Base-by-base conservation (phyloP, 78 protist genomes). In the Goniomonas avonlea region DNA sequence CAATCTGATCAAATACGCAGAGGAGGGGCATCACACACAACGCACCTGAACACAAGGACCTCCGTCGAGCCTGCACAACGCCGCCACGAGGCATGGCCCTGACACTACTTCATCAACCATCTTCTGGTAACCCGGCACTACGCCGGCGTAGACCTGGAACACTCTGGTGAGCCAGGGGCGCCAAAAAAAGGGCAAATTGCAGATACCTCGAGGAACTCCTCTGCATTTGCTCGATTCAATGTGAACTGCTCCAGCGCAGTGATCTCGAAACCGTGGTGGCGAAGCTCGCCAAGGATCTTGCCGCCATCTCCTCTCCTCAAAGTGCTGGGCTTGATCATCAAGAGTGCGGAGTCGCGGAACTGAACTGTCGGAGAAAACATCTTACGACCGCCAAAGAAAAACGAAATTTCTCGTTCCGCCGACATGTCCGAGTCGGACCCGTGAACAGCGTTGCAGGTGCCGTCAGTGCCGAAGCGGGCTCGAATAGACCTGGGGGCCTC, bases 121-220 rank as follows among this genome's bases (percentile, higher is more conserved):
- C 66, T 71, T 82, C 15, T 29, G 11, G 61, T 73, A 85, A 90
- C 43, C 7, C 15, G 71, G 71, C 47, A 63, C 47, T 5, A 63
- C 71, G 41, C 7, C 11, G 47, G 32, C 37, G 71, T 63, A 63
- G 71, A 63, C 71, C 11, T 7, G 65, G 34, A 58, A n/a, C 11
- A 58, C 37, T 15, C 17, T 8, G 11, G 8, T 18, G 65, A 21
- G 17, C n/a, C n/a, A n/a, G n/a, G n/a, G n/a, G n/a, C n/a, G n/a
- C n/a, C n/a, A n/a, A n/a, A n/a, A n/a, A n/a, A n/a, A n/a, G n/a
- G n/a, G n/a, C n/a, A n/a, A n/a, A n/a, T n/a, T n/a, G n/a, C n/a
- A n/a, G n/a, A n/a, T 8, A 90, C 89, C 60, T 91, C 94, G n/a
- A 85, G 60, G 80, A 91, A 91, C 35, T 91, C 94, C 18, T n/a